These are phyloP conservation scores for Casaregolazyma lundiana DNA, from an alignment of 1,139 yeast species.

Conservation along the genomic window DNA sequence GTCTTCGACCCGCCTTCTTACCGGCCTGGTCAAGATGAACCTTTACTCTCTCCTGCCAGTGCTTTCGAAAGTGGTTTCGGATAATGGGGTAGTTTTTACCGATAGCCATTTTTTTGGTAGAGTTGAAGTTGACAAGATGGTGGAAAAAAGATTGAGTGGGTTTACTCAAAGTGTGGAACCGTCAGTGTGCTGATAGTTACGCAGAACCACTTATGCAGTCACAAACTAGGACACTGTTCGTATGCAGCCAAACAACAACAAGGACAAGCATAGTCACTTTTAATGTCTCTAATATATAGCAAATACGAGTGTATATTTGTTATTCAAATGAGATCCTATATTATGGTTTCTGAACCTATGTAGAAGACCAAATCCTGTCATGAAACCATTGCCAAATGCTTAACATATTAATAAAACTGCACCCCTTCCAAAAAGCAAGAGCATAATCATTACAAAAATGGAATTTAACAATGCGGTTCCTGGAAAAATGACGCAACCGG, in stretches of 20 bases:
- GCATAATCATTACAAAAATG: too few species aligned
- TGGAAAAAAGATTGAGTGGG: constrained; percentile 10
- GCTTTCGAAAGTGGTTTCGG: constrained; percentile 83
- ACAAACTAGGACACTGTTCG: neutral
- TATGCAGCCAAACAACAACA: neutral
- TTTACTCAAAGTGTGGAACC: neutral
- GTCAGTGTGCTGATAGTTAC: constrained; percentile 2
- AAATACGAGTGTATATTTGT: too few species aligned
- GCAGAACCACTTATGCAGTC: constrained; percentile 3
- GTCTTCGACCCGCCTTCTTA: constrained; percentile 96
- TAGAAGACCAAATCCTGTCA: neutral
- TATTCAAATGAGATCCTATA: neutral
- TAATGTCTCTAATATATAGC: too few species aligned
- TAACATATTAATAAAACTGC: too few species aligned
- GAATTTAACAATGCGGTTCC: neutral
- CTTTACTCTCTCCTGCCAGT: constrained; percentile 99
- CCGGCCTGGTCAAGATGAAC: constrained; percentile 99
- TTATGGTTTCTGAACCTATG: neutral
- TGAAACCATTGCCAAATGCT: neutral
- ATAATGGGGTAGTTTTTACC: constrained; percentile 74
- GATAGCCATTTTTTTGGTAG: constrained; percentile 58
- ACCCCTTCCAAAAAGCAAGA: too few species aligned
- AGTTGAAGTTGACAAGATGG: constrained; percentile 6
- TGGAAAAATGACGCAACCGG: neutral
- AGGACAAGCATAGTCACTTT: too few species aligned